phyloP scores from a whole-genome alignment of 305 asterid genomes.

The Rubia tinctorum region DNA sequence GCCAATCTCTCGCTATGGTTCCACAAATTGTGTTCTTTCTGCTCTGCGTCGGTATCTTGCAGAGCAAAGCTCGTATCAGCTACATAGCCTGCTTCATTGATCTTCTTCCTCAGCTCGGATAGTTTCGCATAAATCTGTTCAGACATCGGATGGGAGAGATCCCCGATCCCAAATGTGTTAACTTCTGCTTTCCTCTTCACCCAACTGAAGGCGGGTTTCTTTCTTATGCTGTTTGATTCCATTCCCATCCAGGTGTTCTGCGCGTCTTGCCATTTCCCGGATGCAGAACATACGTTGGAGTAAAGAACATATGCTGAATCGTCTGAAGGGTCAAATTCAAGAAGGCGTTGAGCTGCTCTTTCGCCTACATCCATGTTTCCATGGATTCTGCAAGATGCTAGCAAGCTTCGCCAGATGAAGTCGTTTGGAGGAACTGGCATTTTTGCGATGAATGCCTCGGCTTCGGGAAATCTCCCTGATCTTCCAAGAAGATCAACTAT shows the following conservation, averaged over 20 bases:
- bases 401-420: slow-evolving; percentile 72
- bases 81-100: slow-evolving; percentile 65
- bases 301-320: slow-evolving; percentile 89
- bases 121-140: slow-evolving; percentile 44
- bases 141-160: slow-evolving; percentile 43
- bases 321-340: slow-evolving; percentile 63
- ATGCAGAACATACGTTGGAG: slow-evolving; percentile 76
- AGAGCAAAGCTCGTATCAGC: slow-evolving; percentile 68
- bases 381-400: slow-evolving; percentile 70
- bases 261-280: slow-evolving; percentile 80
- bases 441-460: slow-evolving; percentile 55
- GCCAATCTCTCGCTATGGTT: slow-evolving; percentile 86
- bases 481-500: slow-evolving; percentile 86
- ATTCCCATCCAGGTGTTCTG: slow-evolving; percentile 59
- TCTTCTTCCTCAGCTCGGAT: slow-evolving; percentile 50
- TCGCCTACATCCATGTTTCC: slow-evolving; percentile 60
- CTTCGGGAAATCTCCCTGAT: slow-evolving; percentile 72
- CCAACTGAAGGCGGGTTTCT: slow-evolving; percentile 90
- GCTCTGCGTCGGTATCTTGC: slow-evolving; percentile 89
- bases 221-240: slow-evolving; percentile 59
- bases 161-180: slow-evolving; percentile 60
- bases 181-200: slow-evolving; percentile 55
- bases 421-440: slow-evolving; percentile 80
- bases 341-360: slow-evolving; percentile 59
- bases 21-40: slow-evolving; percentile 77